These are phyloP conservation scores for Hortiboletus rubellus DNA, from an alignment of 1,284 basidiomycete genomes.

Conservation along the genomic window DNA sequence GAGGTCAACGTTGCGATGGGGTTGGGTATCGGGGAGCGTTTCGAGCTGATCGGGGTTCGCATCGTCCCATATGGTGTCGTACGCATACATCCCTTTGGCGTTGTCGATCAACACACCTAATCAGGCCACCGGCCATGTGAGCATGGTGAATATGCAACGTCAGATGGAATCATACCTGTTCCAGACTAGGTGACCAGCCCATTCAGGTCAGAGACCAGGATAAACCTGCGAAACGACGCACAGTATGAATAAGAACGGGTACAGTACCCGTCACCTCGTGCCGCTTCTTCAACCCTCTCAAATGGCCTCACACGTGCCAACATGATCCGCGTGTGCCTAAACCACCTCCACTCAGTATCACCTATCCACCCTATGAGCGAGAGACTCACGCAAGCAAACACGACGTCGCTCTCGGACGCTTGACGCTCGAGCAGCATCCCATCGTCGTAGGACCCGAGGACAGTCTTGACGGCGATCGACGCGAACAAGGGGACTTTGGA, in stretches of 20 bases:
- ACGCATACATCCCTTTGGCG: constrained; percentile 37
- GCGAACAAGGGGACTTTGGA: constrained; percentile 32
- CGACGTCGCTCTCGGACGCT: constrained; percentile 29
- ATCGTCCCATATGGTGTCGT: constrained; percentile 42
- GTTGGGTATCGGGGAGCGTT: constrained; percentile 34
- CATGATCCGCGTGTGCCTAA: constrained; percentile 45
- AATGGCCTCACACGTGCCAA: constrained; percentile 41
- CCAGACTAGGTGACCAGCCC: constrained; percentile 9
- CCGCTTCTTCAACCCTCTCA: constrained; percentile 44
- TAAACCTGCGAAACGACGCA: constrained; percentile 25
- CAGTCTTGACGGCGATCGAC: constrained; percentile 12
- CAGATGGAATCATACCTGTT: constrained; percentile 4
- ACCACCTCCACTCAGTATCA: background rate
- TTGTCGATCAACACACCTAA: constrained; percentile 34
- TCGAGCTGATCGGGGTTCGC: constrained; percentile 40
- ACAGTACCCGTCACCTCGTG: constrained; percentile 38
- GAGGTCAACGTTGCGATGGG: constrained; percentile 43
- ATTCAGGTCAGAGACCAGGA: background rate
- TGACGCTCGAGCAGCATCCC: constrained; percentile 9
- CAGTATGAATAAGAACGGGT: constrained; percentile 52
- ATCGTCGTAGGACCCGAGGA: constrained; percentile 16
- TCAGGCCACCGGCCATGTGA: background rate
- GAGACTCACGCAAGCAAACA: constrained; percentile 33
- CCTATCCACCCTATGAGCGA: too few species aligned
- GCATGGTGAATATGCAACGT: background rate